These are phyloP conservation scores for Russula vinacea DNA, from an alignment of 768 basidiomycete genomes.

Conservation along the genomic window DNA sequence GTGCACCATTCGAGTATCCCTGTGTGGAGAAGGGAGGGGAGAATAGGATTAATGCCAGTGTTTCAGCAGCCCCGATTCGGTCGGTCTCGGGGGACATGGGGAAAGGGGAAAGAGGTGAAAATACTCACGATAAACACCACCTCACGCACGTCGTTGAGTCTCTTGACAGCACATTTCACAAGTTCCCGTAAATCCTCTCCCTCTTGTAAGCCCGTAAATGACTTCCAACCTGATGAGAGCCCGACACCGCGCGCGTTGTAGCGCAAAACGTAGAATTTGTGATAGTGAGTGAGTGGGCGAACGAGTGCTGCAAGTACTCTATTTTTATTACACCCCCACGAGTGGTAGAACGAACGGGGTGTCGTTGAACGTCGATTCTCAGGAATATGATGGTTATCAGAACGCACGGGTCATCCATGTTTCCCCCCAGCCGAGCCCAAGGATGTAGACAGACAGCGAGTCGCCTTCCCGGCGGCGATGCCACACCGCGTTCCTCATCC, in stretches of 20 bases:
- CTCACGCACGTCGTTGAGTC: constrained; percentile 43
- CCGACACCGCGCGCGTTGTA: constrained; percentile 83
- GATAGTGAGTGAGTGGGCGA: constrained; percentile 41
- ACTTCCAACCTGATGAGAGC: constrained; percentile 65
- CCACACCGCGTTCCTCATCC: constrained; percentile 23
- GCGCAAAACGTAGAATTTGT: constrained; percentile 56
- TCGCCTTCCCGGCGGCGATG: constrained; percentile 36
- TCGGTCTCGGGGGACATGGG: background rate
- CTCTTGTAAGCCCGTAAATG: constrained; percentile 69
- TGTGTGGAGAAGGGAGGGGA: constrained; percentile 33
- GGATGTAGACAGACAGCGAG: constrained; percentile 76
- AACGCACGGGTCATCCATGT: constrained; percentile 72
- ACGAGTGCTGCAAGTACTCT: constrained; percentile 49
- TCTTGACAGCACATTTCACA: constrained; percentile 51
- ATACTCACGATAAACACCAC: constrained; percentile 61
- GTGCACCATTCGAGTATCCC: constrained; percentile 82
- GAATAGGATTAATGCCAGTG: background rate
- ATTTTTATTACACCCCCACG: background rate
- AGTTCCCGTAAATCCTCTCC: constrained; percentile 65
- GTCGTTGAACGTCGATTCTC: constrained; percentile 4
- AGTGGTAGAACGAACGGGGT: background rate
- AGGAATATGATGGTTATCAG: background rate
- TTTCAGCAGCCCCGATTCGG: background rate
- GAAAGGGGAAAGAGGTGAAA: background rate
- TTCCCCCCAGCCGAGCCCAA: constrained; percentile 82